Evolutionary conservation across 176 grass and related monocot genomes (phyloP), one percentile per base, ranked within the genome.

Genomic region (Phoenix roebelenii): DNA sequence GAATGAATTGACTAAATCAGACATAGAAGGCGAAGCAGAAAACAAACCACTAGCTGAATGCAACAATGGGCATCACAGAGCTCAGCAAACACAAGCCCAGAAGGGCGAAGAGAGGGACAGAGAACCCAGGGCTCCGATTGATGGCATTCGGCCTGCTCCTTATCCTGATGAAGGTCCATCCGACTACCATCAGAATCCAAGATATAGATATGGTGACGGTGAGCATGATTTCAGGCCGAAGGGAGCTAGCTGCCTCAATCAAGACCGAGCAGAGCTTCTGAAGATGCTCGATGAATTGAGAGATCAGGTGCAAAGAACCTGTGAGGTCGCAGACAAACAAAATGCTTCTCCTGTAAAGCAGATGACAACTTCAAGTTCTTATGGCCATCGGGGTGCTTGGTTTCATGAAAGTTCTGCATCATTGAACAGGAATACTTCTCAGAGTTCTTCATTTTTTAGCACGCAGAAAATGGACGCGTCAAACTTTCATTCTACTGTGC

Each of bases 201-300:
- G 55, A 24, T 65, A 79, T 61, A 68, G n/a, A 58, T 70, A 79
- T 24, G 64, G 58, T 15, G 60, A 50, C 50, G 25, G 50, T 24
- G 79, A 85, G 79, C 49, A 16, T 20, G 39, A 39, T 15, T 50
- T 24, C 52, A 71, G 64, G 54, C 53, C 50, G 60, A 60, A 68
- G 14, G 81, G 61, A 85, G 88, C 88, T 44, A 86, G 80, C 25
- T 72, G 73, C 63, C 87, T 92, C 51, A 84, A 97, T 63, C 85
- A 85, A 82, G 87, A 91, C 57, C 77, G 77, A 16, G 80, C 76
- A 28, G 74, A 86, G 23, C 71, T 97, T 53, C 66, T 97, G 52
- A 75, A 63, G 74, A 88, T 88, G 87, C 87, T 98, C 53, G 84
- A 89, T 80, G 93, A 98, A 67, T 73, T 98, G 69, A 86, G 93